Percentiles rank a stretch among this genome's conserved stretches.
phyloP scores from a whole-genome alignment of 2,329 filamentous ascomycete genomes.

The Cytospora piceicola region DNA sequence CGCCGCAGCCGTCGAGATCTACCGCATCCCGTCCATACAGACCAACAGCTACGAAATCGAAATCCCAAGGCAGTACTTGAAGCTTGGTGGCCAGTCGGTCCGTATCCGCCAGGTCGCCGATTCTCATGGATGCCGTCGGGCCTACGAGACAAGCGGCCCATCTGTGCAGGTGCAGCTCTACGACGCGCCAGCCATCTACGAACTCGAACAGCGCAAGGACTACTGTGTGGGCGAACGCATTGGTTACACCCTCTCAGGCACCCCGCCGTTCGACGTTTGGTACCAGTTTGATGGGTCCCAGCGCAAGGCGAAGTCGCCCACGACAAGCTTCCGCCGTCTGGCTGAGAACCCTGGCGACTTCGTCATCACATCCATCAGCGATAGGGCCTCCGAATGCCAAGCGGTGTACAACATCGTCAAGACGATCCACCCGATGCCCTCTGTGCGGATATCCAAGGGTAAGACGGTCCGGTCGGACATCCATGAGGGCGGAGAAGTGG shows the following conservation, averaged over 20 bases:
- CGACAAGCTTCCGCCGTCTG: constrained; percentile 88
- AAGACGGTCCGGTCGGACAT: constrained; percentile 84
- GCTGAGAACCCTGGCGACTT: constrained; percentile 91
- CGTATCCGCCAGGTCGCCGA: constrained; percentile 90
- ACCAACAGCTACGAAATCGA: constrained; percentile 76
- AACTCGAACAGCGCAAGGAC: constrained; percentile 80
- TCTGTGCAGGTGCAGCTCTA: constrained; percentile 90
- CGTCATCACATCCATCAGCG: constrained; percentile 81
- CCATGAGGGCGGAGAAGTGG: constrained; percentile 92
- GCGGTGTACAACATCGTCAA: constrained; percentile 79
- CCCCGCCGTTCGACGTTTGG: constrained; percentile 88
- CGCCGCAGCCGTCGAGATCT: constrained; percentile 76
- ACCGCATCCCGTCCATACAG: constrained; percentile 79
- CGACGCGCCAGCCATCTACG: constrained; percentile 87
- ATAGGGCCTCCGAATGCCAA: constrained; percentile 86
- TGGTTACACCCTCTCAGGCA: constrained; percentile 87
- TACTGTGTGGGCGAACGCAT: constrained; percentile 97
- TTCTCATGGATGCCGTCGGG: constrained; percentile 80
- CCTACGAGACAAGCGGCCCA: constrained; percentile 70
- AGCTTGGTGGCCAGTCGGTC: constrained; percentile 86
- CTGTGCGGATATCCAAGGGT: constrained; percentile 86
- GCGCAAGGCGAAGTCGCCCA: constrained; percentile 77
- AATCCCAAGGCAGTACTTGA: constrained; percentile 82
- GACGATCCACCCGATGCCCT: constrained; percentile 87
- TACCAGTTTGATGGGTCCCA: constrained; percentile 84